Evolutionary conservation across 2,329 filamentous ascomycete genomes (phyloP), one percentile per base, ranked within the genome.

Genomic region (Nemania sp.): DNA sequence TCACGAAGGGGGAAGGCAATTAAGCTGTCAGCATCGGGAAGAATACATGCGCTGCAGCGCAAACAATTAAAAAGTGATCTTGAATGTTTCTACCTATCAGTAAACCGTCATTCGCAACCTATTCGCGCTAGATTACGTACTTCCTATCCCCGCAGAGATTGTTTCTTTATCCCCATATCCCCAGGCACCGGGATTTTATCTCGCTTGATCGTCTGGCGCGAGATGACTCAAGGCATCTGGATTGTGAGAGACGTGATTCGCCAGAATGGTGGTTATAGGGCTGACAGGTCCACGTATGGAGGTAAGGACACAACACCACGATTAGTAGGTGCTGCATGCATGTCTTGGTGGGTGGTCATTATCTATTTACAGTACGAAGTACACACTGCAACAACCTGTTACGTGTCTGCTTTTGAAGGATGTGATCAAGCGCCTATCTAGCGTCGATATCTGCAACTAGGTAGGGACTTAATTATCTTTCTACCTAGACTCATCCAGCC

Each of bases 141-240:
- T 52, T 39, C 32, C 42, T 29, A 52, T 46, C 39, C 39, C 32
- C 35, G 39, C 57, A 50, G 45, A 11, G 20, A 43, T 21, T 20
- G 32, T 29, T 25, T 40, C 53, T 34, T n/a, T 39, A 45, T 40
- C 35, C 37, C 35, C 35, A 12, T n/a, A n/a, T 55, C 42, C 59
- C 65, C 67, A 70, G 68, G 68, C 68, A 70, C 64, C 68, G 57
- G 65, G 17, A 67, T 68, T 70, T 61, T 60, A 34, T 57, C 45
- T 52, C 39, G 47, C 46, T 49, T 37, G 58, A 56, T 56, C 18
- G 55, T 62, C 51, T 62, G 59, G 37, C 49, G 42, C 54, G 54
- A 57, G 40, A 54, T 1, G 34, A 40, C 52, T 18, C 40, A 59
- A 62, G 60, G 60, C 60, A 58, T 20, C 61, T 60, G 13, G 9